A percentile compares a stretch with the other conserved stretches of the same genome.
These are phyloP conservation scores for Akebia trifoliata DNA, from an alignment of 164 flowering plant species.

Conservation along the genomic window DNA sequence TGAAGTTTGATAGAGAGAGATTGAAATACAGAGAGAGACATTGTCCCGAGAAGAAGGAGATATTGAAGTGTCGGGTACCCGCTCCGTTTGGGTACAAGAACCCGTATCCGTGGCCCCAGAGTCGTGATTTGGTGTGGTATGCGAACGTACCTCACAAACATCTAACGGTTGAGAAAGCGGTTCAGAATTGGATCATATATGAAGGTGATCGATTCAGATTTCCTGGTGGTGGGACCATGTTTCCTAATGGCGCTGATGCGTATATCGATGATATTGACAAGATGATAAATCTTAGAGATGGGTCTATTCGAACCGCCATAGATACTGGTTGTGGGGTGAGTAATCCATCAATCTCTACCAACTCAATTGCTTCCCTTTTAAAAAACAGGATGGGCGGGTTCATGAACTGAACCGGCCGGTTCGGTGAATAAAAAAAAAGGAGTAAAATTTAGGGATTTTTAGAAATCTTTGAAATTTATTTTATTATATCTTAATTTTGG, in stretches of 20 bases:
- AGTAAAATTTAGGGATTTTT: too few species aligned
- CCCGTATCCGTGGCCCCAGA: constrained; percentile 84
- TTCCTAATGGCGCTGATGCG: constrained; percentile 76
- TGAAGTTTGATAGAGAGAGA: constrained; percentile 48
- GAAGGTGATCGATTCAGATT: constrained; percentile 68
- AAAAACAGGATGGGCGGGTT: constrained; percentile 2
- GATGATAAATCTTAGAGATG: constrained; percentile 61
- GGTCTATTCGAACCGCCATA: constrained; percentile 82
- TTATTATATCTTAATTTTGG: background rate
- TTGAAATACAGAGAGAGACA: constrained; percentile 76
- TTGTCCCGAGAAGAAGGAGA: constrained; percentile 51
- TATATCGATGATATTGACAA: constrained; percentile 79
- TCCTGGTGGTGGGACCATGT: constrained; percentile 99
- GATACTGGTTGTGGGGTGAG: constrained; percentile 99
- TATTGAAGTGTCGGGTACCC: constrained; percentile 59
- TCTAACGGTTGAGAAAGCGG: constrained; percentile 75
- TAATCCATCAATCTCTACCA: too few species aligned
- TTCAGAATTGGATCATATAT: constrained; percentile 81
- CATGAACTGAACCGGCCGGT: background rate
- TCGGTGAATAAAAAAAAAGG: background rate
- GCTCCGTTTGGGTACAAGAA: constrained; percentile 69
- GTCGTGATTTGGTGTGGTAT: constrained; percentile 73
- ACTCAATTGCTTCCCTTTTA: too few species aligned
- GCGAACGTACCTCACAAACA: constrained; percentile 83
- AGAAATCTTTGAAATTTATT: background rate